A percentile compares a stretch with the other conserved stretches of the same genome.
Conservation (phyloP, 2,329 filamentous ascomycete genomes). For the Ceratocystis papillata region DNA sequence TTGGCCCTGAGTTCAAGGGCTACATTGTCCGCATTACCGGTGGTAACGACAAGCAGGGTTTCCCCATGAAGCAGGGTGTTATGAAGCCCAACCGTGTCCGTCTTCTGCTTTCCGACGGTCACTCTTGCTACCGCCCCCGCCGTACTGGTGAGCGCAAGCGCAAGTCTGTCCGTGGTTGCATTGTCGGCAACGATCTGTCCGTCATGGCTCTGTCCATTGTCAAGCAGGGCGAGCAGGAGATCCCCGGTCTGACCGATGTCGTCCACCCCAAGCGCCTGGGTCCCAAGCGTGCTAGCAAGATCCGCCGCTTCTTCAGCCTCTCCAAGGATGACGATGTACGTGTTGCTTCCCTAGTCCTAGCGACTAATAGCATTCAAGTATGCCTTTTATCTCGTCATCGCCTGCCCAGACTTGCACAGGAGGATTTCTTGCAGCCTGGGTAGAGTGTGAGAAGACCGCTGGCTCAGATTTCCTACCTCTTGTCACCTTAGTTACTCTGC, state of each 20-base stretch:
- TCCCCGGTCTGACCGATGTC: constrained; percentile 93
- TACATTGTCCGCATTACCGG: constrained; percentile 99
- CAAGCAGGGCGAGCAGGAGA: constrained; percentile 92
- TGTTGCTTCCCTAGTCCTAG: constrained; percentile 39
- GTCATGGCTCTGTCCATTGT: constrained; percentile 90
- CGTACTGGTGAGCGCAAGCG: constrained; percentile 98
- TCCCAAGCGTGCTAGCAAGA: constrained; percentile 99
- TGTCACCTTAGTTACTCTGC: neutral
- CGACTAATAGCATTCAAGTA: constrained; percentile 27
- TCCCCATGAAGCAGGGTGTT: constrained; percentile 99
- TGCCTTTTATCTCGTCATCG: constrained; percentile 50
- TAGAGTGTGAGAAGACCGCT: constrained; percentile 49
- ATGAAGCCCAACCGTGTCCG: constrained; percentile 98
- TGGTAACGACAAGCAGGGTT: constrained; percentile 99
- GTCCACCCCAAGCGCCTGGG: constrained; percentile 99
- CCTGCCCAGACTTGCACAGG: constrained; percentile 51
- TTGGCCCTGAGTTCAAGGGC: constrained; percentile 99
- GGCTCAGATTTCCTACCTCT: constrained; percentile 22
- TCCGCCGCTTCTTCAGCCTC: constrained; percentile 98
- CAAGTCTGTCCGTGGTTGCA: constrained; percentile 98
- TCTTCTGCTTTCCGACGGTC: constrained; percentile 87
- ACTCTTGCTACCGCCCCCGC: constrained; percentile 98
- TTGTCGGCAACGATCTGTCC: constrained; percentile 89
- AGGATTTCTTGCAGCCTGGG: constrained; percentile 37
- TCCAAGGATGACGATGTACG: constrained; percentile 99